These are phyloP conservation scores for Plantago elongata DNA, from an alignment of 257 asterid genomes.

Conservation along the genomic window DNA sequence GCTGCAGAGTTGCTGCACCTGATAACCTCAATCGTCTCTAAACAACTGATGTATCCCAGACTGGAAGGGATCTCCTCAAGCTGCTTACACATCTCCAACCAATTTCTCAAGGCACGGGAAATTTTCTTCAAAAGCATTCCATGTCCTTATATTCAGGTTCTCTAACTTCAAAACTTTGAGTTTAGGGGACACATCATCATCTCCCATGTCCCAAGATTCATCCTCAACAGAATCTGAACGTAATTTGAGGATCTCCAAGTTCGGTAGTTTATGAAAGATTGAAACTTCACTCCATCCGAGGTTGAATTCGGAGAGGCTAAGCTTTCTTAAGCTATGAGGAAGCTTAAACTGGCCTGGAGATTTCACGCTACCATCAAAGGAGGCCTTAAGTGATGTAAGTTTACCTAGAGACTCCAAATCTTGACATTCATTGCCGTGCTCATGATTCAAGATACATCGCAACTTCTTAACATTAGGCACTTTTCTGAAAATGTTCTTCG, in stretches of 20 bases:
- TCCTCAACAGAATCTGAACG: not conserved
- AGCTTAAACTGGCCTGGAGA: not conserved
- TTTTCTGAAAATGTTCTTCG: too few relatives aligned
- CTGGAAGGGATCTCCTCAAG: conserved; percentile 8
- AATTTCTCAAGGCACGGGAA: conserved; percentile 13
- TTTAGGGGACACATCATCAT: not conserved
- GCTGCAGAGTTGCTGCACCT: conserved; percentile 11
- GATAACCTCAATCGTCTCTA: conserved; percentile 8
- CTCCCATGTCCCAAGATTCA: not conserved
- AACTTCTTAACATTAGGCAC: not conserved
- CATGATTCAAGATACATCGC: not conserved
- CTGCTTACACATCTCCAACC: conserved; percentile 15
- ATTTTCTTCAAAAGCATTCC: conserved; percentile 2
- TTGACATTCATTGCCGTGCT: not conserved
- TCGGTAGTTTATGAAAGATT: not conserved
- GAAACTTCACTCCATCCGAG: conserved; percentile 3
- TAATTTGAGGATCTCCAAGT: conserved; percentile 2
- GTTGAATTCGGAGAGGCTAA: not conserved
- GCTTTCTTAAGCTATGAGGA: conserved; percentile 4
- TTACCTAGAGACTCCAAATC: not conserved
- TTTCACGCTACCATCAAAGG: not conserved
- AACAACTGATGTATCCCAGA: not conserved
- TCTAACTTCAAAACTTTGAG: conserved; percentile 6
- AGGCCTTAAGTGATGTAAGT: not conserved
- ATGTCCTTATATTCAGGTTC: conserved; percentile 5